Percentiles rank a stretch among this genome's conserved stretches.
Evolutionary conservation across 2,329 filamentous ascomycete species (phyloP).

Genomic region (Tetracladium maxilliforme): DNA sequence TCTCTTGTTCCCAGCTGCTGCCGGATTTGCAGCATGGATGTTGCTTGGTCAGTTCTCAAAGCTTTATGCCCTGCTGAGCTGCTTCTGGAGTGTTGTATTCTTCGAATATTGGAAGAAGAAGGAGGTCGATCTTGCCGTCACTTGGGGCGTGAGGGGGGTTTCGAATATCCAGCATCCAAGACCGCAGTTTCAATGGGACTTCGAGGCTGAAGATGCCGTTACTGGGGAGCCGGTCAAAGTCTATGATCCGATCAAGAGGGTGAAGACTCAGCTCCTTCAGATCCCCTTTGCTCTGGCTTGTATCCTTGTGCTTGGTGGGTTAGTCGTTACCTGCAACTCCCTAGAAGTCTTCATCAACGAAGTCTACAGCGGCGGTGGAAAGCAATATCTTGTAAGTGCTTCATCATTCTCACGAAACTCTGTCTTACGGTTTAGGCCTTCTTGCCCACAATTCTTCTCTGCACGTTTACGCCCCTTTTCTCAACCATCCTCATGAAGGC

Average conservation of each 20-base stretch:
- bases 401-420: too few species aligned
- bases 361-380: constrained; percentile 80
- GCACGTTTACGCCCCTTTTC: constrained; percentile 64
- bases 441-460: constrained; percentile 78
- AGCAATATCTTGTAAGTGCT: constrained; percentile 58
- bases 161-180: constrained; percentile 67
- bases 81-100: constrained; percentile 79
- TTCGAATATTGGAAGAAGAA: constrained; percentile 96
- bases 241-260: constrained; percentile 47
- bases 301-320: constrained; percentile 54
- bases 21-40: constrained; percentile 66
- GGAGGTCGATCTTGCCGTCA: constrained; percentile 70
- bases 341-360: constrained; percentile 95
- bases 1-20: constrained; percentile 63
- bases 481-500: constrained; percentile 60
- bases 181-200: constrained; percentile 66
- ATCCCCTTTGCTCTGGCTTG: constrained; percentile 68
- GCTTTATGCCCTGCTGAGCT: constrained; percentile 63
- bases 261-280: constrained; percentile 48
- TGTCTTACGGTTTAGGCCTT: constrained; percentile 46
- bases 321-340: constrained; percentile 78
- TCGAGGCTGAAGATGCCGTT: constrained; percentile 61
- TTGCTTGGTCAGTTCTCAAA: constrained; percentile 76
- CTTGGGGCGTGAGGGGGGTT: constrained; percentile 81
- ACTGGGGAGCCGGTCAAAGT: constrained; percentile 47